Percentiles rank a stretch among this genome's conserved stretches.
Conservation (phyloP, 805 yeast genomes). For the Blastobotrys peoriensis region DNA sequence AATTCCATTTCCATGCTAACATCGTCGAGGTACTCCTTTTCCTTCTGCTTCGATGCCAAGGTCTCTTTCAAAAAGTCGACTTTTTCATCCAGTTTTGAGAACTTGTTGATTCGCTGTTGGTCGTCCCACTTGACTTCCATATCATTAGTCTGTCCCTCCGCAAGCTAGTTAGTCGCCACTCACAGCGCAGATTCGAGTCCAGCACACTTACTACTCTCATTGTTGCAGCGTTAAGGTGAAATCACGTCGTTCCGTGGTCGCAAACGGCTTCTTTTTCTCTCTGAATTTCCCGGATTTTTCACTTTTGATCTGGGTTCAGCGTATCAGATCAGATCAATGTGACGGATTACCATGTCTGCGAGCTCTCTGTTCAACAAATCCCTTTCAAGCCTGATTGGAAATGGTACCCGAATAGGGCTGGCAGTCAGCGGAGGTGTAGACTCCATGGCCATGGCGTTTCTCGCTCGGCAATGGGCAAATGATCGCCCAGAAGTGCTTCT, state of each 20-base stretch:
- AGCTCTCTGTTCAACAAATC: no score
- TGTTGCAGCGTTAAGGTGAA: no score
- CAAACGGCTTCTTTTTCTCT: no score
- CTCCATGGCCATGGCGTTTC: conserved; percentile 60
- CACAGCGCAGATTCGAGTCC: not conserved
- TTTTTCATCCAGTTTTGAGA: conserved; percentile 72
- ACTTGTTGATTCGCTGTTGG: conserved; percentile 82
- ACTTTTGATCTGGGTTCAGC: no score
- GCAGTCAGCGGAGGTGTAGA: conserved; percentile 82
- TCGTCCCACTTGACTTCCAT: conserved; percentile 71
- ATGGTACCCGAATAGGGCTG: no score
- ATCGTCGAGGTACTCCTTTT: conserved; percentile 85
- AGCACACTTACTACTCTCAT: not conserved
- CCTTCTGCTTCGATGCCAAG: conserved; percentile 48
- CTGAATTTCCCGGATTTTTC: no score
- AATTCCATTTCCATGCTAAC: conserved; percentile 79
- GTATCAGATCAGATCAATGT: no score
- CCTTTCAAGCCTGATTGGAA: no score
- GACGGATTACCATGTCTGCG: no score
- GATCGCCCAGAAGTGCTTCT: conserved; percentile 26
- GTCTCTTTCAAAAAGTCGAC: conserved; percentile 52
- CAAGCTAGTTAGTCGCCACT: conserved; percentile 9
- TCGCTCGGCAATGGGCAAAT: conserved; percentile 37
- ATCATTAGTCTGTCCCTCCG: conserved; percentile 20
- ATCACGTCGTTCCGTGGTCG: no score